phyloP scores from a whole-genome alignment of 2,329 filamentous ascomycete genomes.

The Blumeria hordei region DNA sequence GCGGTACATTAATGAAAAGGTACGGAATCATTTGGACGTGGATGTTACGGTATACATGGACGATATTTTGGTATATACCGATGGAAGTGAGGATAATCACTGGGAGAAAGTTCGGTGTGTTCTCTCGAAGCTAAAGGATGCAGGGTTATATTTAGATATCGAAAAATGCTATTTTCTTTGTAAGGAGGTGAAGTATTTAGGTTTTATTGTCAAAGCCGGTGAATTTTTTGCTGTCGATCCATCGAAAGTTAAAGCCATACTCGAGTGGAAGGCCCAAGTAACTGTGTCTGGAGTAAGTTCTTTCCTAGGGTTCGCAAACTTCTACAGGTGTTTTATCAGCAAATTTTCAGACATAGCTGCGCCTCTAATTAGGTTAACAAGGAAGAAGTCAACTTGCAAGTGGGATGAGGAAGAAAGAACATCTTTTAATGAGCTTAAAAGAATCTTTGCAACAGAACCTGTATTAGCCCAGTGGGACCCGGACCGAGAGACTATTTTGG shows the following conservation, averaged over 20 bases:
- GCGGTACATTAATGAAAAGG: neutral
- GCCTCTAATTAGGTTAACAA: too few species aligned
- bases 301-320: too few species aligned
- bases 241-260: neutral
- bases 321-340: too few species aligned
- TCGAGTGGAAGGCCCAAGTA: too few species aligned
- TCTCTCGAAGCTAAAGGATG: neutral
- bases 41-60: neutral
- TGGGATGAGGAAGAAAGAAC: too few species aligned
- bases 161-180: neutral
- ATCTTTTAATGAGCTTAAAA: neutral
- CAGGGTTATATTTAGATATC: neutral
- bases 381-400: too few species aligned
- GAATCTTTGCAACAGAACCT: too few species aligned
- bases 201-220: neutral
- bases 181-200: neutral
- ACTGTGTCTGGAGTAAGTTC: too few species aligned
- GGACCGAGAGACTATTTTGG: too few species aligned
- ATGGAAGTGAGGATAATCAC: neutral
- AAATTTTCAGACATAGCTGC: too few species aligned
- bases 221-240: neutral
- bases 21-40: neutral
- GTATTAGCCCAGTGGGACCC: too few species aligned
- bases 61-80: neutral
- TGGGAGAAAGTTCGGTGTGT: neutral